Conservation (phyloP, 768 basidiomycete genomes). For the Hericium rajendrae region DNA sequence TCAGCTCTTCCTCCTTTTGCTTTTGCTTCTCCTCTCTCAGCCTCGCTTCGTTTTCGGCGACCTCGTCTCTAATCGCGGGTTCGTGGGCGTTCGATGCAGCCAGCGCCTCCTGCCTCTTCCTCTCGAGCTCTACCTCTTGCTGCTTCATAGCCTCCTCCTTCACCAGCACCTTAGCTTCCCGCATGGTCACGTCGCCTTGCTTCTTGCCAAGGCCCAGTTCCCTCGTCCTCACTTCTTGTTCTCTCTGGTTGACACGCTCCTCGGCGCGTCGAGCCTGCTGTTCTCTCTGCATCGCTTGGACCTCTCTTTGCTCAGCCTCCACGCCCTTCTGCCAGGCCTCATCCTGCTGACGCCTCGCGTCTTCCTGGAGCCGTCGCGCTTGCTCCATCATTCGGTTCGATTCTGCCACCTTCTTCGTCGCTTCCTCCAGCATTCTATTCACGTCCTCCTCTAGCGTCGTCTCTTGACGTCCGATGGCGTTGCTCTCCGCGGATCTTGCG, state of each 20-base stretch:
- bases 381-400: constrained; percentile 4
- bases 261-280: constrained; percentile 13
- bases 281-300: constrained; percentile 8
- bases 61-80: too few species aligned
- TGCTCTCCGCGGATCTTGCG: constrained; percentile 5
- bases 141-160: constrained; percentile 21
- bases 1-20: constrained; percentile 24
- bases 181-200: constrained; percentile 9
- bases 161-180: constrained; percentile 12
- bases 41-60: too few species aligned
- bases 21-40: constrained; percentile 19
- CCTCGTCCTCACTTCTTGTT: constrained; percentile 15
- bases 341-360: too few species aligned
- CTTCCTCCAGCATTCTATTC: background rate
- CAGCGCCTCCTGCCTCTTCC: background rate
- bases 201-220: constrained; percentile 12
- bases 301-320: too few species aligned
- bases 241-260: constrained; percentile 15
- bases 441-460: too few species aligned
- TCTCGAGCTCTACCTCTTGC: constrained; percentile 13
- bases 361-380: background rate
- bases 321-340: too few species aligned
- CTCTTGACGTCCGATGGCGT: constrained; percentile 9
- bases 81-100: too few species aligned
- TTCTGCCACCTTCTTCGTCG: constrained; percentile 10